Conservation (phyloP, 345 rosid species). For the Cardamine chenopodiifolia region DNA sequence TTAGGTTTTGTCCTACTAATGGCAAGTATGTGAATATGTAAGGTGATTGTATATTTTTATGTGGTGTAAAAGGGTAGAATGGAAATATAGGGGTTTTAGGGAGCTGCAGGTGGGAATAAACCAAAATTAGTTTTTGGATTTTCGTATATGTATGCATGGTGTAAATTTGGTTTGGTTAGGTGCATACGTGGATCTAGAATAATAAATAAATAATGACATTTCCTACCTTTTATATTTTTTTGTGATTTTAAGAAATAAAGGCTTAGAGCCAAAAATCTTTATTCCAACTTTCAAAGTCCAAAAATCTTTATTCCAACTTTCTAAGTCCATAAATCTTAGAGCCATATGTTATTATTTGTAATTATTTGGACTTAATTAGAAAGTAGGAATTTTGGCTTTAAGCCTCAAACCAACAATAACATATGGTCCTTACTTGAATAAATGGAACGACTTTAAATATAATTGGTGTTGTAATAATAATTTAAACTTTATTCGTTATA, state of each 20-base stretch:
- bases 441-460: slow-evolving; percentile 2
- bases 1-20: slow-evolving; percentile 31
- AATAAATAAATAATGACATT: slow-evolving; percentile 24
- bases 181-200: slow-evolving; percentile 29
- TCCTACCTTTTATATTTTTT: background rate
- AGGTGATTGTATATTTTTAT: slow-evolving; percentile 35
- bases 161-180: slow-evolving; percentile 42
- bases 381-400: background rate
- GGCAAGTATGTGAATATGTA: slow-evolving; percentile 39
- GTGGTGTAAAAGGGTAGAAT: slow-evolving; percentile 38
- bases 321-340: background rate
- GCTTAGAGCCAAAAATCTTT: background rate
- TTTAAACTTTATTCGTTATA: background rate
- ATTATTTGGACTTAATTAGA: background rate
- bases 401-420: background rate
- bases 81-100: slow-evolving; percentile 37
- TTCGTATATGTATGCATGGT: slow-evolving; percentile 23
- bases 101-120: slow-evolving; percentile 35
- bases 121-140: slow-evolving; percentile 34
- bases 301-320: too few species aligned
- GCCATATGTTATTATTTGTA: background rate
- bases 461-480: slow-evolving; percentile 9
- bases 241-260: background rate
- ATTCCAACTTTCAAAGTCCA: too few species aligned
- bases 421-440: background rate